These are phyloP conservation scores for Blastomyces silverae DNA, from an alignment of 2,329 filamentous ascomycete genomes.

Conservation along the genomic window DNA sequence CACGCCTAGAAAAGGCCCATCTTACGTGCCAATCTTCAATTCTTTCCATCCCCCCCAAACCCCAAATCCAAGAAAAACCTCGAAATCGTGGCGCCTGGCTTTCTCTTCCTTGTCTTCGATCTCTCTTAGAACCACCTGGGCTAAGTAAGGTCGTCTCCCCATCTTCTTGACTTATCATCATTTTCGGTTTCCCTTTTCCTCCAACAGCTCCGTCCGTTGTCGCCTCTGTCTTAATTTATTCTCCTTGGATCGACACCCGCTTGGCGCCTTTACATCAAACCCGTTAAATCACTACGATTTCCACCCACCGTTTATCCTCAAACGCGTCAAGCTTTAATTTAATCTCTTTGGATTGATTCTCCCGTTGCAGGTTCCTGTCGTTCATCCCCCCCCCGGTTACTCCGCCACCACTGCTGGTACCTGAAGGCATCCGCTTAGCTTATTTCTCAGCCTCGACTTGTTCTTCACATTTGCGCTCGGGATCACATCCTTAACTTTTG, in stretches of 20 bases:
- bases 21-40: conserved; percentile 11
- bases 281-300: background rate
- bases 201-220: background rate
- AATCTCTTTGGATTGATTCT: background rate
- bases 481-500: background rate
- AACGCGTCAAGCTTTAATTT: conserved; percentile 3
- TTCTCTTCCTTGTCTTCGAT: conserved; percentile 4
- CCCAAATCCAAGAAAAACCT: background rate
- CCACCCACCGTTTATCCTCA: background rate
- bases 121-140: background rate
- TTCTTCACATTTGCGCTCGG: background rate
- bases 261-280: background rate
- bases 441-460: background rate
- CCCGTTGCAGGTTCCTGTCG: background rate
- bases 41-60: background rate
- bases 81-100: background rate
- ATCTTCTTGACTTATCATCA: background rate
- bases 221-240: background rate
- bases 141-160: background rate
- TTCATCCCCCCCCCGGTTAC: background rate
- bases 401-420: background rate
- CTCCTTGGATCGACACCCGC: conserved; percentile 3
- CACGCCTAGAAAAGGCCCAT: conserved; percentile 5
- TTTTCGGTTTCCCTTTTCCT: background rate
- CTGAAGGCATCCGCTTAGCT: background rate